Base-by-base conservation (phyloP, 2,329 filamentous ascomycete species). In the Apiospora saccharicola region DNA sequence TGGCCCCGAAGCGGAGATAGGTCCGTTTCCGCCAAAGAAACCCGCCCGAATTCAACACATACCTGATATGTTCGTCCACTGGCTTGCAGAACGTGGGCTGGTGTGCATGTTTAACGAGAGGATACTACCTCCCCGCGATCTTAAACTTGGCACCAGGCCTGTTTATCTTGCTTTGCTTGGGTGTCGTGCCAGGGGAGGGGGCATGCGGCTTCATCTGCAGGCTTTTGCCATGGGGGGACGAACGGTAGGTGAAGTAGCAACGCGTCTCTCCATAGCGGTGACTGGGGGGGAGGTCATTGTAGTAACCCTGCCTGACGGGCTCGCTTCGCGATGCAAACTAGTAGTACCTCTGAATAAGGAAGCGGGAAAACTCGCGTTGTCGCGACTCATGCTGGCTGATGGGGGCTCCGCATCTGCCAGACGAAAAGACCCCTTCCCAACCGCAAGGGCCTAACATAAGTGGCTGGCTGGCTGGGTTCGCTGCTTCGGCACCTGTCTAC, bases 1-100 rank as follows among this genome's bases (percentile, higher is more conserved):
- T 41, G 34, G 34, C 57, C 41, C 57, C 14, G 53, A 64, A 37
- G 34, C 57, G 57, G 57, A 64, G 57, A 64, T 64, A 64, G 57
- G 19, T 64, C 57, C 57, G 57, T 41, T 37, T 41, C 37, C 24
- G 57, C 34, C 16, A 41, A 41, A 41, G 22, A n/a, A 10, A 22
- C 46, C 34, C 34, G 57, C 57, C 34, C 19, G 3, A 41, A 10
- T 64, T 64, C 57, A 41, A 10, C 22, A 41, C 41, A 34, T 41
- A 64, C 57, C 57, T 41, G 57, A 24, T 4, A 64, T 41, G 8
- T n/a, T 41, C 57, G 57, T 41, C 57, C 57, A 64, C 57, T 41
- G 22, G 22, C 53, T 22, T 61, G 53, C 53, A 37, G 53, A 12
- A 10, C 53, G 26, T 61, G 53, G 30, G 16, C 19, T 34, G 16